phyloP scores from a whole-genome alignment of 768 basidiomycete species.

The Cystofilobasidium bisporidii region DNA sequence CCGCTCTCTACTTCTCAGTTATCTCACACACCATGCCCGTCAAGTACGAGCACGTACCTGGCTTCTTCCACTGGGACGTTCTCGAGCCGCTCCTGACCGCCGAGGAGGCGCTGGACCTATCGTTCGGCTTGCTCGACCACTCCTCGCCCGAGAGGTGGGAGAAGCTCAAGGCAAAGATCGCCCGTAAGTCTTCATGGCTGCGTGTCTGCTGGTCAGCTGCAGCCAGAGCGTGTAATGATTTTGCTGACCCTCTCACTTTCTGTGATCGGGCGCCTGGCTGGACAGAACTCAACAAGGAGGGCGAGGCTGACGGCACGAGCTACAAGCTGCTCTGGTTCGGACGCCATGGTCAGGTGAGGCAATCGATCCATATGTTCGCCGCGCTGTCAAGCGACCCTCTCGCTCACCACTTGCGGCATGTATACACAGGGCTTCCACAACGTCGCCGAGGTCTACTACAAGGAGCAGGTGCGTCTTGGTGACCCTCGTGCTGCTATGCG shows the following conservation, averaged over 20 bases:
- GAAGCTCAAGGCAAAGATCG: neutral
- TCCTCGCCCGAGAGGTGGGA: neutral
- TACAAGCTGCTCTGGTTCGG: conserved; percentile 13
- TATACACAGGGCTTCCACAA: conserved; percentile 13
- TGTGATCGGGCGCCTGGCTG: too few species aligned
- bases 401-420: too few species aligned
- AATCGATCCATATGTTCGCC: too few species aligned
- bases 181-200: too few species aligned
- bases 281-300: conserved; percentile 8
- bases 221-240: neutral
- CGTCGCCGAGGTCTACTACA: conserved; percentile 2
- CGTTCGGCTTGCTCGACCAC: conserved; percentile 12
- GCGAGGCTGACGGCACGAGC: neutral
- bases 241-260: neutral
- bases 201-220: neutral
- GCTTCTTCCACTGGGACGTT: conserved; percentile 9
- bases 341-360: neutral
- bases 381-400: too few species aligned
- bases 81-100: neutral
- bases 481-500: too few species aligned
- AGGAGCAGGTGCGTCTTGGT: neutral
- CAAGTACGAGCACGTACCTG: conserved; percentile 7
- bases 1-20: too few species aligned
- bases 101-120: neutral
- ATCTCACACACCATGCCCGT: too few species aligned